phyloP scores from a whole-genome alignment of 2,329 filamentous ascomycete genomes.

The Dichotomopilus funicola region DNA sequence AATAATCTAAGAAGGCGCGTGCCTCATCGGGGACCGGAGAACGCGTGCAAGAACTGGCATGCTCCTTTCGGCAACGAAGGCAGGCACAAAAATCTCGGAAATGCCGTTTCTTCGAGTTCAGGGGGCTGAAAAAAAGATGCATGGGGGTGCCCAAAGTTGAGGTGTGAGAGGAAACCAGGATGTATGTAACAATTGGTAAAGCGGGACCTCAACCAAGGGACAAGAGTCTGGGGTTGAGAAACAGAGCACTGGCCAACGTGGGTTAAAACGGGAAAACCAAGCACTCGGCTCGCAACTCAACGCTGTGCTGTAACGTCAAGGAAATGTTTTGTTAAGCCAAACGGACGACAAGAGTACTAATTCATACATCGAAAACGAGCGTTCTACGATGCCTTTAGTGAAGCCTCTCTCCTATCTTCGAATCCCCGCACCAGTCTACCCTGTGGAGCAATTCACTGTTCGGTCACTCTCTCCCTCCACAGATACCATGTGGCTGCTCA shows the following conservation, averaged over 20 bases:
- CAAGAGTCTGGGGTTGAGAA: slow-evolving; percentile 1
- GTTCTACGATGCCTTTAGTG: no score
- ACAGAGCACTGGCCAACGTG: slow-evolving; percentile 1
- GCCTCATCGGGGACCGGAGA: no score
- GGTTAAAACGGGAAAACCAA: not conserved
- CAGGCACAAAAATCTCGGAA: not conserved
- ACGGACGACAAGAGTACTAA: not conserved
- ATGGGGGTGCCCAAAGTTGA: slow-evolving; percentile 14
- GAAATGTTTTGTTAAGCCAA: not conserved
- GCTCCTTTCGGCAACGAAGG: no score
- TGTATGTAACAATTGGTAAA: slow-evolving; percentile 9
- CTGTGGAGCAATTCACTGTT: not conserved
- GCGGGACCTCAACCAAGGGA: slow-evolving; percentile 1
- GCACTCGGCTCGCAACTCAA: not conserved
- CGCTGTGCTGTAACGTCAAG: not conserved
- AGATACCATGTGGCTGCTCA: not conserved
- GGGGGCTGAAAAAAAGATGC: slow-evolving; percentile 22
- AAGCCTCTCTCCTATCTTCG: not conserved
- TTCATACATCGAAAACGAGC: no score
- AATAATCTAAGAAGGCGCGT: no score
- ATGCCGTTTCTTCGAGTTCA: slow-evolving; percentile 17
- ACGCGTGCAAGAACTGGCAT: no score
- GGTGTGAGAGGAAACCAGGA: slow-evolving; percentile 15
- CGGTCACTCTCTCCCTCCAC: not conserved
- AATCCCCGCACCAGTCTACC: not conserved